A percentile compares a stretch with the other conserved stretches of the same genome.
Evolutionary conservation across 495 filamentous ascomycete species (phyloP).

Genomic region (Daldinia grandis): DNA sequence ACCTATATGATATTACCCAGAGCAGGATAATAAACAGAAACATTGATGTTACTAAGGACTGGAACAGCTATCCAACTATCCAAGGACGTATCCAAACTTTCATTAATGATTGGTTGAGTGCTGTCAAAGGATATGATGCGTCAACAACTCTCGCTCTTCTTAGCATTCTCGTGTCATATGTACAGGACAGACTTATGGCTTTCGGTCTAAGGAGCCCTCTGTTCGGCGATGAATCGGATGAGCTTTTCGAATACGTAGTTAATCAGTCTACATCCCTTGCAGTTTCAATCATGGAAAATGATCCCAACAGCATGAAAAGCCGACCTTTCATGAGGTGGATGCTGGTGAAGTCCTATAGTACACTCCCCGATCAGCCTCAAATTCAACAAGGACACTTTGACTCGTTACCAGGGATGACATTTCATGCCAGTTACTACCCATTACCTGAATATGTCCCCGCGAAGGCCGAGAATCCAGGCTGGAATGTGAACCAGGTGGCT

Average conservation of each 20-base stretch:
- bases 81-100: neutral
- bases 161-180: neutral
- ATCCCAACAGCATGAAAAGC: neutral
- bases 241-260: neutral
- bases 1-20: neutral
- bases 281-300: neutral
- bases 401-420: neutral
- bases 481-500: neutral
- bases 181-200: neutral
- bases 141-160: neutral
- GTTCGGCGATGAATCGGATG: too few relatives aligned
- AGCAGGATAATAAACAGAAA: neutral
- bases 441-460: neutral
- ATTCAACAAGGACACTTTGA: neutral
- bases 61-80: neutral
- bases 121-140: neutral
- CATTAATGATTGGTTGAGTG: neutral
- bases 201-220: too few relatives aligned
- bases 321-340: neutral
- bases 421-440: neutral
- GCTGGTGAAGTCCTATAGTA: neutral
- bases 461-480: neutral
- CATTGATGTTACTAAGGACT: neutral
- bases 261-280: neutral
- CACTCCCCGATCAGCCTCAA: neutral